These are phyloP conservation scores for Mycena chlorophos DNA, from an alignment of 768 basidiomycete species.

Conservation along the genomic window DNA sequence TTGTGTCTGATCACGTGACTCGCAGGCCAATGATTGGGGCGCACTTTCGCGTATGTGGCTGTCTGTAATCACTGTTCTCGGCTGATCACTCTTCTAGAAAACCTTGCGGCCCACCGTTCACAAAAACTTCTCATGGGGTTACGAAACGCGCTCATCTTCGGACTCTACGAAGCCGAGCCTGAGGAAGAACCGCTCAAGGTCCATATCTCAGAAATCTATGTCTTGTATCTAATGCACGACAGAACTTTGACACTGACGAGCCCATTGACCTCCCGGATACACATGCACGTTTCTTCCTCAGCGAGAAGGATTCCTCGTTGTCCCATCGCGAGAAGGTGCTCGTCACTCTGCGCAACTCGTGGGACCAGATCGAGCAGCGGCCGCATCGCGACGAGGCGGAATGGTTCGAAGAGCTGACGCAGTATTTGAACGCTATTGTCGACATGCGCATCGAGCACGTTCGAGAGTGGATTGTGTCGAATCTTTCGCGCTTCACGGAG, in stretches of 20 bases:
- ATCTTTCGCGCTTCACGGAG: constrained; percentile 48
- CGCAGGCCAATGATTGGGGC: constrained; percentile 64
- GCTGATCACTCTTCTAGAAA: constrained; percentile 35
- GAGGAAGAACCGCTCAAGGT: constrained; percentile 56
- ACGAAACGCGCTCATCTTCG: constrained; percentile 48
- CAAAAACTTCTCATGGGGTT: constrained; percentile 44
- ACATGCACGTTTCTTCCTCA: constrained; percentile 33
- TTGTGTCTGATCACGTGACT: background rate
- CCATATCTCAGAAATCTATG: too few relatives aligned
- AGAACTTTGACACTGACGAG: constrained; percentile 57
- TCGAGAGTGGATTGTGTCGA: constrained; percentile 50
- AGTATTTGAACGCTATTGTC: constrained; percentile 40
- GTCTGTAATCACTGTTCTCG: background rate
- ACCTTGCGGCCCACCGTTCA: constrained; percentile 47
- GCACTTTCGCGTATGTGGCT: constrained; percentile 54
- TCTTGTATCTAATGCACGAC: background rate
- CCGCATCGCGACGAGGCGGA: constrained; percentile 37
- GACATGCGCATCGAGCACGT: constrained; percentile 49
- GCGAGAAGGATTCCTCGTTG: constrained; percentile 4
- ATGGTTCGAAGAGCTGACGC: constrained; percentile 42
- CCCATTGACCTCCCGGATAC: constrained; percentile 41
- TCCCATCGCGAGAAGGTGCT: constrained; percentile 28
- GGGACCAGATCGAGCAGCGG: constrained; percentile 34
- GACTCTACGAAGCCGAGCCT: constrained; percentile 46
- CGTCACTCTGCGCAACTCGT: constrained; percentile 25